Base-by-base conservation (phyloP, 2,329 filamentous ascomycete species). In the Albophoma yamanashiensis region DNA sequence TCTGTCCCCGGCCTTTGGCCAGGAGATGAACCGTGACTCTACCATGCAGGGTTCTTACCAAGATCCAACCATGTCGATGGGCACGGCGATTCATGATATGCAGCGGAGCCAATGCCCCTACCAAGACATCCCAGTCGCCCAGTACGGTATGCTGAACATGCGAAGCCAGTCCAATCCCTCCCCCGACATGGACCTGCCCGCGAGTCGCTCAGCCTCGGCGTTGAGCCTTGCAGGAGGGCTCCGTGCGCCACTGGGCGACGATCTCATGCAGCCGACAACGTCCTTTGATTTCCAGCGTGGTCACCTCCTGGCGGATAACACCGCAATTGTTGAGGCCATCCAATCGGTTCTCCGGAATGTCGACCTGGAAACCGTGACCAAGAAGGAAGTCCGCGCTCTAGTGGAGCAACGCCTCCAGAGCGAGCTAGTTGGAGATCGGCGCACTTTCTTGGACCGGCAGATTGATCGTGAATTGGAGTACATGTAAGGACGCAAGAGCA, bases 341-440 rank as follows among this genome's bases (percentile, higher is more conserved):
- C 89, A 91, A 68, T 79, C 82, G 57, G 94, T 94, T 67, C 79
- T 99, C 63, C 77, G 81, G 20, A 93, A 97, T 68, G 92, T 97
- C 0, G 93, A 99, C 73, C 80, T 99, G 50, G 94, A 99, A 72
- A 93, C 84, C 20, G 91, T 97, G 56, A 99, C 94, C 8, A 97
- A 97, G 86, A 99, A 99, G 79, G 93, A 97, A 77, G 88, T 94
- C 60, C 83, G 90, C 57, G 92, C 90, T 4, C 82, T 97, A 53
- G 92, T 96, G 15, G 94, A 99, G 77, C 92, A 97, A 78, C 85
- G 92, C 68, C 76, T 99, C 63, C 93, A 97, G 77, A 92, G 89
- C 5, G 92, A 96, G 72, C 81, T 97, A 61, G 81, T 84, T 0
- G 92, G 92, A 27, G 92, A 97, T 74, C 88, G 91, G 73, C 86